Base-by-base conservation (phyloP, 2,329 filamentous ascomycete genomes). In the Didymella arachidicola region DNA sequence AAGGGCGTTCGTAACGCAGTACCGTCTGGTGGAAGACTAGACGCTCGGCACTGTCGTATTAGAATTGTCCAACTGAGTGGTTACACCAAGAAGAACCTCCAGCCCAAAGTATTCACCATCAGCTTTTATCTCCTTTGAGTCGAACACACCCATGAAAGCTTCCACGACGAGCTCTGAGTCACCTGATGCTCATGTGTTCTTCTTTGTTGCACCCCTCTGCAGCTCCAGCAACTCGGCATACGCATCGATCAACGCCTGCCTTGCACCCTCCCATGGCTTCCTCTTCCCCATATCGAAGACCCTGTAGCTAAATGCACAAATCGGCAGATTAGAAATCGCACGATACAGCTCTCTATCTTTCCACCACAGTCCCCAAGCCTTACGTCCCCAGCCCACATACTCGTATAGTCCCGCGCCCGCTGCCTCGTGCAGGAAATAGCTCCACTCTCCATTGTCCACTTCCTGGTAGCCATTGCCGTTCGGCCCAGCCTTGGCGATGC, bases 21-120 rank as follows among this genome's bases (percentile, higher is more conserved):
- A 53, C 12, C 41, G 49, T 3, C 18, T 53, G 30, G 25, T 53
- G 14, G 38, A 52, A 19, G 22, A 45, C n/a, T 30, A 34, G 12
- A 22, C 18, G 14, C n/a, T 10, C 16, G 14, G 14, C 8, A 1
- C 6, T 25, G 19, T 16, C 6, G 34, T 18, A 18, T 7, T 18
- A n/a, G 34, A 22, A 22, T 22, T 22, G 22, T 22, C 22, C 22
- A 22, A 22, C 22, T 22, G 22, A 22, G 22, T 3, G 22, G 22
- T 22, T 22, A 22, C 22, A 22, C 22, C 22, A 22, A 22, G 22
- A 22, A 22, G 22, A 22, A 22, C 22, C 22, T 22, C 22, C 22
- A 22, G 3, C 22, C 22, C 22, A 22, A 22, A 22, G 22, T 22
- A 22, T 22, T 22, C 22, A 22, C 22, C 22, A 22, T 22, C 22